Conservation (phyloP, 2,329 filamentous ascomycete species). For the Rutstroemia sydowiana region DNA sequence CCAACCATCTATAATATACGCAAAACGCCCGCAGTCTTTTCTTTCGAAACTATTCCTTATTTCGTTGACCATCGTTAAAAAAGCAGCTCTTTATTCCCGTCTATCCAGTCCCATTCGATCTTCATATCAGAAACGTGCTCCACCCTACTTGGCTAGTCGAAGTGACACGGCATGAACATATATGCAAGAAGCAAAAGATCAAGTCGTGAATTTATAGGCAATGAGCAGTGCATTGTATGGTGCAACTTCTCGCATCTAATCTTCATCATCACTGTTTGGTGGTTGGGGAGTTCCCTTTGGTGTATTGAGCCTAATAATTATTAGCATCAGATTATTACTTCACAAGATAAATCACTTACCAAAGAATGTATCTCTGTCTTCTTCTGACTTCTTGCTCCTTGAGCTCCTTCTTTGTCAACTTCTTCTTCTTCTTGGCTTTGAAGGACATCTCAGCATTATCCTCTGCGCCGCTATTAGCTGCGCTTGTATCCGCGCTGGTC, state of each 20-base stretch:
- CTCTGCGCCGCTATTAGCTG: conserved; percentile 76
- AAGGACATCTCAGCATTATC: conserved; percentile 82
- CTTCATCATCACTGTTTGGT: conserved; percentile 28
- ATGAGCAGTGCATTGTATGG: too few species aligned
- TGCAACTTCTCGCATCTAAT: conserved; percentile 9
- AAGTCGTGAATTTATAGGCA: too few species aligned
- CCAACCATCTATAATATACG: too few species aligned
- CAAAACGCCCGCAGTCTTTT: too few species aligned
- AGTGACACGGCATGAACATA: too few species aligned
- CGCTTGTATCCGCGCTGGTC: conserved; percentile 49
- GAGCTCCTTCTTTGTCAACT: conserved; percentile 92
- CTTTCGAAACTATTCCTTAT: too few species aligned
- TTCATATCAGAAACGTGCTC: too few species aligned
- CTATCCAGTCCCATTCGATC: too few species aligned
- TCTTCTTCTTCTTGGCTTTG: conserved; percentile 89
- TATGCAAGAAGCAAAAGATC: too few species aligned
- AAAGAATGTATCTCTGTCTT: conserved; percentile 76
- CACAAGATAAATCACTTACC: conserved; percentile 34
- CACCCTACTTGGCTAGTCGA: too few species aligned
- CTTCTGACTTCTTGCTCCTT: conserved; percentile 89
- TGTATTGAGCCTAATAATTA: conserved; percentile 25
- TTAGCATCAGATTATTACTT: conserved; percentile 1
- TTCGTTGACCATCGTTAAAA: too few species aligned
- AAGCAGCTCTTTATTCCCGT: too few species aligned
- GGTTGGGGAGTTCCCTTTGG: conserved; percentile 30